Base-by-base conservation (phyloP, 225 moss, liverwort and hornwort genomes). In the Polytrichum commune region DNA sequence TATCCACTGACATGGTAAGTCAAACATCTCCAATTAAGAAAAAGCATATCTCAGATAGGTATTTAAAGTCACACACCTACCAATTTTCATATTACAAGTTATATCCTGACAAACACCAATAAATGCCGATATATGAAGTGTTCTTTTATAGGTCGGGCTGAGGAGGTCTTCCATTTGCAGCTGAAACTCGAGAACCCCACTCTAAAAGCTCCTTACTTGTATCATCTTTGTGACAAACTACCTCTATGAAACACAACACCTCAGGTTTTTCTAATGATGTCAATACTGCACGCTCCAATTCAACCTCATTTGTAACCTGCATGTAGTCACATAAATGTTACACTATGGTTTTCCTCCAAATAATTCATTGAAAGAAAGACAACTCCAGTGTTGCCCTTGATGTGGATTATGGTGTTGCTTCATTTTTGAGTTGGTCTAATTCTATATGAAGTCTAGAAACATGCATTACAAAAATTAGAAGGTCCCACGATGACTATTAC, bases 101-200 rank as follows among this genome's bases (percentile, higher is more conserved):
- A 16, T 4, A 46, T 46, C 7, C 46, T 46, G 46, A 46, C 46
- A 46, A 46, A 16, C 46, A 46, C 16, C 46, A 46, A 13, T 13
- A 4, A 13, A 46, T 16, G 16, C 46, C 46, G 4, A 46, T 32
- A 46, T 16, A 46, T 46, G 46, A 46, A 46, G 46, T 46, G 46
- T 16, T 46, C 46, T 10, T 38, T 46, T 16, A 46, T 46, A 46
- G 60, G 62, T 67, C 18, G 62, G 82, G 64, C 23, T 79, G 74
- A 32, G 82, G 67, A 58, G 60, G 77, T 5, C 87, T 76, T 63
- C 87, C 33, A 61, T 87, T 87, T 7, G 83, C 87, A 69, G 87
- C 87, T 38, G 87, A 83, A 27, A 87, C 83, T 16, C 83, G 75
- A 27, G 87, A 83, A 7, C 87, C 87, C 87, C 87, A 87, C 75